These are phyloP conservation scores for Musa beccarii DNA, from an alignment of 176 grass and related monocot species.

Conservation along the genomic window DNA sequence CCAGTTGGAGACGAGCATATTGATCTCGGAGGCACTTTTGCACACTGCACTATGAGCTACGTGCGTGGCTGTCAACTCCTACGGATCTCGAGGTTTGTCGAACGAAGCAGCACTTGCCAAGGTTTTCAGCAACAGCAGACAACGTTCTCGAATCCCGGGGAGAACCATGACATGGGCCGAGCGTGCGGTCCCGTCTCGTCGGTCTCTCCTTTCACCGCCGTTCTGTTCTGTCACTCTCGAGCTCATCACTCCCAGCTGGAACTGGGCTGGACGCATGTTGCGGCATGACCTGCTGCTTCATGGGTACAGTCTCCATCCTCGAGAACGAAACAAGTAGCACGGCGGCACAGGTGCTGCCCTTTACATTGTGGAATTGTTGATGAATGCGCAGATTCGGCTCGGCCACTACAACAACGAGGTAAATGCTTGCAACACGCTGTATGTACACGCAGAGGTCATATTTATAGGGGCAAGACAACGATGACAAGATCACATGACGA, in stretches of 20 bases:
- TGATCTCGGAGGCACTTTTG: neutral
- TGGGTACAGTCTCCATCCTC: neutral
- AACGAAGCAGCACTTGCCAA: neutral
- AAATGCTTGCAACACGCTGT: too few relatives aligned
- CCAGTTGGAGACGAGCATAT: too few relatives aligned
- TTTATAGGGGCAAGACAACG: too few relatives aligned
- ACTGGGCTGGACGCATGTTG: neutral
- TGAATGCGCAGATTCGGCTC: too few relatives aligned
- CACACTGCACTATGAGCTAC: neutral
- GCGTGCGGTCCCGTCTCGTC: neutral
- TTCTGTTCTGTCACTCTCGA: neutral
- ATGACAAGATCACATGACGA: neutral
- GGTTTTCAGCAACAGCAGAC: neutral
- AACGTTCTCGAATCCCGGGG: neutral
- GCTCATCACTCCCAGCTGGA: constrained; percentile 8
- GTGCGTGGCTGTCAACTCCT: neutral
- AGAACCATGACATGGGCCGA: neutral
- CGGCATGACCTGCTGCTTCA: neutral
- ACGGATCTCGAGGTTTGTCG: neutral
- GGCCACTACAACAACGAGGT: too few relatives aligned
- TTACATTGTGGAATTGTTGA: too few relatives aligned
- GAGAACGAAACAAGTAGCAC: neutral
- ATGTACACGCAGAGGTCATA: too few relatives aligned
- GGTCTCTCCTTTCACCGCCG: too few relatives aligned
- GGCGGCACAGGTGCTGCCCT: neutral